Evolutionary conservation across 805 yeast species (phyloP).

Genomic region (Candida nitratophila): DNA sequence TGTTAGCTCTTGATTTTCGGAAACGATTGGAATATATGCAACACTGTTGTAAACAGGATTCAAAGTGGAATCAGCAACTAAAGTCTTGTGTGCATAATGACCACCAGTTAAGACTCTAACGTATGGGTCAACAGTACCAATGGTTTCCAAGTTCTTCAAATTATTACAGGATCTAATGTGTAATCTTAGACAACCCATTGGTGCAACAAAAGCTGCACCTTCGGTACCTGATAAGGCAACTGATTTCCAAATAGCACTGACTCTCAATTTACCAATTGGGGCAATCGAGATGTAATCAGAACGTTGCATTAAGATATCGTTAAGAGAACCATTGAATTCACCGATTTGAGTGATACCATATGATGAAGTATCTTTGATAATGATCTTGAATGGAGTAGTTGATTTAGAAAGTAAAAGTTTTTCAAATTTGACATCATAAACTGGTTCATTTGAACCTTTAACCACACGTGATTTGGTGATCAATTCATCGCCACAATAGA

Average conservation of each 20-base stretch:
- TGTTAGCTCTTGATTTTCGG: slow-evolving; percentile 51
- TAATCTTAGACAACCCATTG: slow-evolving; percentile 62
- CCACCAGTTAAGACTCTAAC: slow-evolving; percentile 54
- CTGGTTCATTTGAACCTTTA: slow-evolving; percentile 64
- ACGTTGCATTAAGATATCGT: slow-evolving; percentile 48
- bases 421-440: slow-evolving; percentile 62
- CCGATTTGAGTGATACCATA: slow-evolving; percentile 44
- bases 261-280: slow-evolving; percentile 48
- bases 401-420: slow-evolving; percentile 55
- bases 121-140: slow-evolving; percentile 75
- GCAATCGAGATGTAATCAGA: slow-evolving; percentile 41
- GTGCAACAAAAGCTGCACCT: slow-evolving; percentile 40
- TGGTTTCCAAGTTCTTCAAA: slow-evolving; percentile 50
- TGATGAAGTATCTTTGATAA: slow-evolving; percentile 55
- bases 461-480: slow-evolving; percentile 53
- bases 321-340: slow-evolving; percentile 42
- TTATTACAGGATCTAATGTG: slow-evolving; percentile 48
- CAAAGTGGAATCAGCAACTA: slow-evolving; percentile 43
- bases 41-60: slow-evolving; percentile 57
- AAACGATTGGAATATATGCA: slow-evolving; percentile 51
- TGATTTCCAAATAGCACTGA: slow-evolving; percentile 67
- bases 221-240: slow-evolving; percentile 46
- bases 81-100: slow-evolving; percentile 47
- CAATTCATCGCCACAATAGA: slow-evolving; percentile 50
- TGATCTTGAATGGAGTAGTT: slow-evolving; percentile 44